These are phyloP conservation scores for Moricandia arvensis DNA, from an alignment of 345 rosid genomes.

Conservation along the genomic window DNA sequence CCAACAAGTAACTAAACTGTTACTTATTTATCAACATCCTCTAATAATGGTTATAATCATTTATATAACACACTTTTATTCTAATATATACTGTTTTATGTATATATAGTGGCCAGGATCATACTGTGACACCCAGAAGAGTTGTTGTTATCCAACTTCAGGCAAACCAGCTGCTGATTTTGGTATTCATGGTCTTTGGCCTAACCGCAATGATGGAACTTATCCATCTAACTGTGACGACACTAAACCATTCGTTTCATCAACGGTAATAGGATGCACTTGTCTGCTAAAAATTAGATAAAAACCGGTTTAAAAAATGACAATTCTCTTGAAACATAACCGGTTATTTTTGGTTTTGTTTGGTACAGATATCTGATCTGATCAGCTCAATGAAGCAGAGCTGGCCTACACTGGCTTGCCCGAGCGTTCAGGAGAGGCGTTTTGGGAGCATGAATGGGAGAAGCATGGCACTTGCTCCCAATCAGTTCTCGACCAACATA, in stretches of 20 bases:
- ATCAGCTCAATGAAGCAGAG: constrained; percentile 49
- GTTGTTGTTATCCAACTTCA: constrained; percentile 79
- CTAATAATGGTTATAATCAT: background rate
- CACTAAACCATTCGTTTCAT: constrained; percentile 45
- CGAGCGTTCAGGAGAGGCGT: constrained; percentile 54
- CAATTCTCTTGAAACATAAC: background rate
- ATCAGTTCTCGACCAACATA: constrained; percentile 65
- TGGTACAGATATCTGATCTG: constrained; percentile 56
- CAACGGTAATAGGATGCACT: constrained; percentile 41
- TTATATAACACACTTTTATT: background rate
- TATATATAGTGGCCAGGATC: constrained; percentile 89
- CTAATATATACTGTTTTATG: background rate
- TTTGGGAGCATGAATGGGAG: constrained; percentile 96
- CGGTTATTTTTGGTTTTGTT: constrained; percentile 12
- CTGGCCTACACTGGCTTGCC: constrained; percentile 91
- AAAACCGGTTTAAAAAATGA: background rate
- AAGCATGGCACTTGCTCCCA: constrained; percentile 96
- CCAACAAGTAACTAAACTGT: constrained; percentile 55
- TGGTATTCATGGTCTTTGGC: constrained; percentile 96
- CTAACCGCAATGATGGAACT: constrained; percentile 69
- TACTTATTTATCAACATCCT: background rate
- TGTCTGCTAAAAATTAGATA: background rate
- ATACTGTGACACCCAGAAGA: constrained; percentile 64
- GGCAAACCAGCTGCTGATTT: constrained; percentile 94
- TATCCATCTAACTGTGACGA: constrained; percentile 84